These are phyloP conservation scores for Quercus mongolica DNA, from an alignment of 306 rosid species.

Conservation along the genomic window DNA sequence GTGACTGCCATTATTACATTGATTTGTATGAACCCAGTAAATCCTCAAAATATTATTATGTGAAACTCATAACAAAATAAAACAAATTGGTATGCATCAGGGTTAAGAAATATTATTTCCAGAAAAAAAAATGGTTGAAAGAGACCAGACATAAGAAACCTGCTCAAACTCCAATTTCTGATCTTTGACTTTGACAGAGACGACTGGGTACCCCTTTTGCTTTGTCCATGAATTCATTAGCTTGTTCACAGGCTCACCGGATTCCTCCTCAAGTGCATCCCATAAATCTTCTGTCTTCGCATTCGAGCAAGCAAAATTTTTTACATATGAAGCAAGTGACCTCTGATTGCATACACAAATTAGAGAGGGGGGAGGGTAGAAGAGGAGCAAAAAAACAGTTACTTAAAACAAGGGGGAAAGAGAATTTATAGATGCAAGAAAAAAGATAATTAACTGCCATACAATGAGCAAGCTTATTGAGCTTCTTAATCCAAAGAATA, in stretches of 20 bases:
- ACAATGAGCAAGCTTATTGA: not conserved
- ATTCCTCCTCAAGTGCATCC: constrained; percentile 91
- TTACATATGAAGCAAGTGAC: constrained; percentile 86
- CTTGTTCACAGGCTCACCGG: constrained; percentile 84
- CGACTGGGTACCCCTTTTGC: constrained; percentile 89
- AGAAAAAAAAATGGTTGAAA: not conserved
- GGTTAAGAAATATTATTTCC: not conserved
- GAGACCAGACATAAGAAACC: constrained; percentile 42
- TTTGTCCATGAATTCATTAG: constrained; percentile 66
- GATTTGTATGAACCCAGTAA: not conserved
- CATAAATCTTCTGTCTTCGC: constrained; percentile 91
- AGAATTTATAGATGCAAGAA: not conserved
- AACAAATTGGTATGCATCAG: not conserved
- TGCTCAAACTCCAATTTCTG: constrained; percentile 76
- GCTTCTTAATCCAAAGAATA: not conserved
- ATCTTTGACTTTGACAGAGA: constrained; percentile 56
- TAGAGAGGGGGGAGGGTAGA: not conserved
- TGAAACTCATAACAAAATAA: not conserved
- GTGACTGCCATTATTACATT: constrained; percentile 53
- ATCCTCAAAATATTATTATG: not conserved
- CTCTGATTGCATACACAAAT: constrained; percentile 45
- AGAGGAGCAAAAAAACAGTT: not conserved
- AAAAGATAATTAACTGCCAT: not conserved
- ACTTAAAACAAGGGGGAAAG: not conserved
- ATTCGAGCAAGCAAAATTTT: constrained; percentile 68